phyloP scores from a whole-genome alignment of 2,329 filamentous ascomycete genomes.

The Blastomyces gilchristii region DNA sequence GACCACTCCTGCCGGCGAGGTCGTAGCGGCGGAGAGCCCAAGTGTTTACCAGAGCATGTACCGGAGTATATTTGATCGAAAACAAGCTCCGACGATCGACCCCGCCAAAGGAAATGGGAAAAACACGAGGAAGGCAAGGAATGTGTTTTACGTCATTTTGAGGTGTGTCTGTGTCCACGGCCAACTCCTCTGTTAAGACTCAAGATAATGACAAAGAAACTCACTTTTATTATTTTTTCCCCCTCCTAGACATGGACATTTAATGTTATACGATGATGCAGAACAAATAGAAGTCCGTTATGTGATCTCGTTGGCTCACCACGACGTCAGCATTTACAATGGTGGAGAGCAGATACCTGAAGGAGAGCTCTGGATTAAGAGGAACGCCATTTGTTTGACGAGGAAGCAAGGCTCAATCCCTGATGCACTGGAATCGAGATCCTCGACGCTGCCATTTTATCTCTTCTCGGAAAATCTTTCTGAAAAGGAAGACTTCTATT shows the following conservation, averaged over 20 bases:
- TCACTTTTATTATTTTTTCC: neutral
- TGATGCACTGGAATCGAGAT: slow-evolving; percentile 39
- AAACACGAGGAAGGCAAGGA: slow-evolving; percentile 54
- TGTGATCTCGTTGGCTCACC: slow-evolving; percentile 84
- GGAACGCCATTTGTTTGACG: slow-evolving; percentile 76
- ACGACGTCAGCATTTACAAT: slow-evolving; percentile 72
- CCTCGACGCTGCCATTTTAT: slow-evolving; percentile 70
- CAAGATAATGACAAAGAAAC: slow-evolving; percentile 6
- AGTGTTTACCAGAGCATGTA: slow-evolving; percentile 99
- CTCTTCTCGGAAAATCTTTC: slow-evolving; percentile 92
- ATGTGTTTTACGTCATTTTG: slow-evolving; percentile 86
- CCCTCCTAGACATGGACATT: slow-evolving; percentile 65
- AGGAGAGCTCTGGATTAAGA: slow-evolving; percentile 90
- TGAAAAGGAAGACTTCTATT: slow-evolving; percentile 97
- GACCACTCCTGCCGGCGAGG: slow-evolving; percentile 66
- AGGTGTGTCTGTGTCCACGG: slow-evolving; percentile 45
- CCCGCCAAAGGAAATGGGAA: slow-evolving; percentile 41
- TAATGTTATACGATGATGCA: slow-evolving; percentile 95
- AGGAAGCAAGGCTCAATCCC: slow-evolving; percentile 47
- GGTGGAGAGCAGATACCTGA: slow-evolving; percentile 72
- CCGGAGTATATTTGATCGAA: slow-evolving; percentile 84
- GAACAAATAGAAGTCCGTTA: slow-evolving; percentile 93
- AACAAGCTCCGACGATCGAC: slow-evolving; percentile 47
- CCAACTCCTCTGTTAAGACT: neutral
- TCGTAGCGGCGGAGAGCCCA: slow-evolving; percentile 68